Evolutionary conservation across 768 basidiomycete genomes (phyloP), one percentile per base, ranked within the genome.

Genomic region (Hysterangium stoloniferum): DNA sequence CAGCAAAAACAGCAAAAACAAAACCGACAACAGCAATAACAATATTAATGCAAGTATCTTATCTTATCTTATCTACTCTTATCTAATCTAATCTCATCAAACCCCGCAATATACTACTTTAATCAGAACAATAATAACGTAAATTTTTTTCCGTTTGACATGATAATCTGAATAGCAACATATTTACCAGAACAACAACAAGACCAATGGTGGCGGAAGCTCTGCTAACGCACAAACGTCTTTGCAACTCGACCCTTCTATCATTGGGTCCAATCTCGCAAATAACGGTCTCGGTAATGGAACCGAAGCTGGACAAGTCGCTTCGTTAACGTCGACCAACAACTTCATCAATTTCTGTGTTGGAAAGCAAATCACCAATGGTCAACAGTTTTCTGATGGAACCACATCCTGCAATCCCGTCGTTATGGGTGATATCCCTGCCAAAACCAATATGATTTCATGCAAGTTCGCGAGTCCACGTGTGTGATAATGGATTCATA

Each of bases 211-310:
- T 19, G 54, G 56, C 27, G 52, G 51, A 24, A 58, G 60, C 62
- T 60, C 52, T 48, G 59, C 59, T 27, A 71, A 79, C 54, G 52
- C 69, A 7, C 78, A 80, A 58, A 61, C 62, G 9, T 77, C 74
- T 1, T 54, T 72, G 33, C 71, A 70, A 9, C 72, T 79, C 37
- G 58, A 71, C 27, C 65, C 74, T 33, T 65, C 63, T 3, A 74
- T 84, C 22, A 70, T 86, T 51, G 76, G 78, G 11, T 54, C 59
- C 4, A 76, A 76, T n/a, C 81, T 84, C 52, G 71, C 66, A 13
- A 66, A 77, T 40, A 61, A 78, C 53, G 85, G 84, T 19, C 64
- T 42, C 11, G 79, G 75, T 34, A 73, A 74, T 56, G 61, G 68
- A 45, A 63, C 68, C 38, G 59, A 65, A 5, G 61, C 69, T 60